Base-by-base conservation (phyloP, 306 rosid genomes). In the Senna tora region DNA sequence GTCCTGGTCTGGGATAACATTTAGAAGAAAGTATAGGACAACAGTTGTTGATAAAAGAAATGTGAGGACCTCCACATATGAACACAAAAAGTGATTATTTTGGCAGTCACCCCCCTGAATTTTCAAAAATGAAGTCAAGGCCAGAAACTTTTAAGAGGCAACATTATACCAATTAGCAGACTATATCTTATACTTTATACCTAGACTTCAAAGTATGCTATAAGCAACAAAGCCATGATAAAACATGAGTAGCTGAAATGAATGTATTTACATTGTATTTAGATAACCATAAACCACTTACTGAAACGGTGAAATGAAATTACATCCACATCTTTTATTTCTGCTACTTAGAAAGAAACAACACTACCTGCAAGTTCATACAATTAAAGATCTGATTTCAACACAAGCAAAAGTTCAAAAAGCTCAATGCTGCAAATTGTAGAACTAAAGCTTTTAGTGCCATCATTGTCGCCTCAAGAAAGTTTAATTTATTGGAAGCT, bases 91-190 rank as follows among this genome's bases (percentile, higher is more conserved):
- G 34, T 22, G 10, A 54, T 7, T 19, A 52, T 13, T 19, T 52
- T 22, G 7, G 34, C 22, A n/a, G 6, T 54, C 60, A 20, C 1
- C n/a, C 5, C 9, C 14, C 13, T 4, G 17, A 4, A 5, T 54
- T 28, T 55, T 55, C 36, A 55, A 15, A 65, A 67, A n/a, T 84
- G 82, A 79, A 72, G 60, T 30, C 75, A 82, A 55, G 80, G 68
- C 57, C 82, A 66, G 74, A 84, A 60, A 72, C 81, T 41, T 80
- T 54, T 50, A 84, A 68, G 83, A 87, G 46, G 13, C 49, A 11
- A 43, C 16, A 43, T 43, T 13, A 11, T 43, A 11, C n/a, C 49
- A 11, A 0, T 69, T 50, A 67, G 5, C 20, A 43, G 17, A 20
- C 34, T 39, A 42, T 20, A 30, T 53, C 15, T 42, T 5, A 32